Base-by-base conservation (phyloP, 441 rosid genomes). In the Pelargonium australe region DNA sequence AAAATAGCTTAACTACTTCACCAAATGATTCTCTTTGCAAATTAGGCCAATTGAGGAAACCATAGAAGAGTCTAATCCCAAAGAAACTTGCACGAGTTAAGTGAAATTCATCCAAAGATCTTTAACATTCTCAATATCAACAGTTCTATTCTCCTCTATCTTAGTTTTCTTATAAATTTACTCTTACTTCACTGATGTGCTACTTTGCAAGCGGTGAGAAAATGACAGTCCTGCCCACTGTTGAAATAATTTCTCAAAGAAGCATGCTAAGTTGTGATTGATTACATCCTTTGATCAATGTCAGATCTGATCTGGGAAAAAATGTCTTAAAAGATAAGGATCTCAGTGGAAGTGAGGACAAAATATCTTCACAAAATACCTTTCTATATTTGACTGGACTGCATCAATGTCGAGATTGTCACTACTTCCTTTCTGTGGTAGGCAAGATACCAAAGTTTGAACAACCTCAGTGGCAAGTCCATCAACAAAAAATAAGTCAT, bases 371-470 rank as follows among this genome's bases (percentile, higher is more conserved):
- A 10, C 57, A 31, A 2, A 66, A 74, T 67, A 88, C 99, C 99
- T 90, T 82, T 95, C 95, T 13, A 81, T 81, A 85, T 90, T 92
- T 37, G 80, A 79, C 25, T 75, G 85, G 72, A 89, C 80, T 41
- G 85, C 80, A 74, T 78, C 76, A 67, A 72, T 74, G 79, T 88
- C 86, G 64, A 78, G 63, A 70, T 70, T 72, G 68, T 75, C 73
- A 19, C 10, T 8, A 70, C 69, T 75, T 51, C 72, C 77, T 49
- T 72, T 80, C 58, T 71, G 81, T 72, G 75, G 87, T 70, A 90
- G 81, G 74, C 69, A 82, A 68, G 98, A 92, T 76, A 95, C 81
- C 82, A 92, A 84, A 73, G 84, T 76, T 81, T 89, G 98, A 80
- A 87, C 87, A 77, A 89, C 96, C 83, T 92, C 95, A 0, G 82